Evolutionary conservation across 345 rosid genomes (phyloP), one percentile per base, ranked within the genome.

Genomic region (Erucastrum elatum): DNA sequence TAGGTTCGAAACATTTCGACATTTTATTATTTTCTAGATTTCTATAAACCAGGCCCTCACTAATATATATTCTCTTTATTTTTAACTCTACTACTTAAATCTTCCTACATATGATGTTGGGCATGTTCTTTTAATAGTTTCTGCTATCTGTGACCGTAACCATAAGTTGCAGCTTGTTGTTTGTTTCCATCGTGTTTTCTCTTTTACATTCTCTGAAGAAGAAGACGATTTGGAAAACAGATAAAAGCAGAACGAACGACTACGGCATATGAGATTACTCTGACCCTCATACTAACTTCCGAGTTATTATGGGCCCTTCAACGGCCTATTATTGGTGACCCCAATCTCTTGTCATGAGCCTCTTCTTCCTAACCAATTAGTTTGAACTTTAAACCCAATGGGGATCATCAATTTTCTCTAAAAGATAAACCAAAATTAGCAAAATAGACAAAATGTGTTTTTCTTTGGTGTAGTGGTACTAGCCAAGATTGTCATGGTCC

Each of bases 211-310:
- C 39, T 51, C 27, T 1, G 68, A 33, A 13, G 68, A 64, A 8
- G 58, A 15, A 8, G 6, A 25, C 6, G 6, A 12, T 16, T 51
- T n/a, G 58, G 21, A n/a, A 2, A 51, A 51, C 21, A 44, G 0
- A 44, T 44, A 0, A 26, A 13, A 5, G 66, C 30, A 33, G 68
- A 46, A 16, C 1, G 67, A 64, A n/a, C n/a, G n/a, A 16, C 5
- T 5, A 17, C 68, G 29, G 41, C 68, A 35, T 64, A 8, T 33
- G 29, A 69, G 55, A 46, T 34, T 62, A 61, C 75, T 69, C 2
- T 70, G 49, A 34, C 8, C 6, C 63, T 46, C 34, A n/a, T 60
- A 6, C 80, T 4, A 46, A 77, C 55, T 62, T 63, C n/a, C n/a
- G n/a, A n/a, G n/a, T n/a, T n/a, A 26, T 70, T 0, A 63, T n/a